phyloP scores from a whole-genome alignment of 345 rosid genomes.

The Gossypium bickii region DNA sequence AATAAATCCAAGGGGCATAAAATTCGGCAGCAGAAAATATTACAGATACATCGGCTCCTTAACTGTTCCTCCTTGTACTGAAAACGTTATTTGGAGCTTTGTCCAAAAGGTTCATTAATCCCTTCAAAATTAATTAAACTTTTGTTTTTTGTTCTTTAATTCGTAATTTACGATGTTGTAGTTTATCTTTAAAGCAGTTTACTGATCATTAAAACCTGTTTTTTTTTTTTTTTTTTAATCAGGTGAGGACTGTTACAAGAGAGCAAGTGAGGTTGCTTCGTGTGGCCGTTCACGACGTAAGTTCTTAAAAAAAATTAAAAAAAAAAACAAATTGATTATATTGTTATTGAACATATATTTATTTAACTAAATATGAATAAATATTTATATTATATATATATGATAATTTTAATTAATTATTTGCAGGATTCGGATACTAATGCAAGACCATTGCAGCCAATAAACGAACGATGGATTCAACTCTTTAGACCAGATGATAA shows the following conservation, averaged over 20 bases:
- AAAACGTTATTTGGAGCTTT: constrained; percentile 70
- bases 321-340: too few species aligned
- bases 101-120: constrained; percentile 39
- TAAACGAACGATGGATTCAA: constrained; percentile 37
- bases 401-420: background rate
- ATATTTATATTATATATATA: too few species aligned
- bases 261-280: constrained; percentile 62
- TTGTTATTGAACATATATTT: too few species aligned
- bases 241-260: constrained; percentile 59
- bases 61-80: constrained; percentile 82
- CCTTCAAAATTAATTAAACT: background rate
- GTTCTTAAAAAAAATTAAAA: background rate
- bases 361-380: background rate
- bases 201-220: background rate
- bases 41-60: constrained; percentile 84
- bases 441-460: constrained; percentile 62
- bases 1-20: constrained; percentile 46
- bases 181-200: background rate
- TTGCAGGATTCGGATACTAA: constrained; percentile 54
- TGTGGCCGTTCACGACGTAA: constrained; percentile 77
- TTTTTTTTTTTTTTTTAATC: background rate
- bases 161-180: background rate
- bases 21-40: constrained; percentile 55
- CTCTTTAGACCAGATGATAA: constrained; percentile 38
- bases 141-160: background rate